Evolutionary conservation across 352 stramenopile genomes (phyloP).

Genomic region (Globisporangium echinulatum): DNA sequence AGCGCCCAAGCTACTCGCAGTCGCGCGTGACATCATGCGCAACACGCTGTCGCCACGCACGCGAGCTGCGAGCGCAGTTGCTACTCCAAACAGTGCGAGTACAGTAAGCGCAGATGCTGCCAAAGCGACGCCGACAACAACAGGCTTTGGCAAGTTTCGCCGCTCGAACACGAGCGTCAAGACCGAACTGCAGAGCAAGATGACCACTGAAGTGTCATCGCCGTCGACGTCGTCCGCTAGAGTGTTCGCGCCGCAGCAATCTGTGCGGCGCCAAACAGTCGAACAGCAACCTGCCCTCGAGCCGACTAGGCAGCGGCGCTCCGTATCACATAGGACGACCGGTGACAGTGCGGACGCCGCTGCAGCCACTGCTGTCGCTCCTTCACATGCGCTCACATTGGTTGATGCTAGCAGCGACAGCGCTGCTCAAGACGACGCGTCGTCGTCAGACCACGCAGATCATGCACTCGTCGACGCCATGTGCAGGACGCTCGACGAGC

Average conservation of each 20-base stretch:
- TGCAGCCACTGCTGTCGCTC: neutral
- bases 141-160: conserved; percentile 48
- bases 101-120: neutral
- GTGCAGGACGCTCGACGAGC: conserved; percentile 28
- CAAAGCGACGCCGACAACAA: conserved; percentile 7
- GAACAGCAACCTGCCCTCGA: neutral
- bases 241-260: neutral
- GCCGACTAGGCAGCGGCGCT: neutral
- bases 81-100: neutral
- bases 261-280: neutral
- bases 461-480: conserved; percentile 34
- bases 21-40: conserved; percentile 5
- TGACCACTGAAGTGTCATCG: neutral
- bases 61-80: neutral
- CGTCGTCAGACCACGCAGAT: neutral
- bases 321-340: no score
- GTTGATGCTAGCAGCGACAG: no score
- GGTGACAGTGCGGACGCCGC: neutral
- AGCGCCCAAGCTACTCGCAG: conserved; percentile 10
- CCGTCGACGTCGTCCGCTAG: no score
- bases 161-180: conserved; percentile 21
- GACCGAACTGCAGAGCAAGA: neutral
- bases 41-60: conserved; percentile 6
- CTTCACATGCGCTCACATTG: neutral
- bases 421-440: neutral